Percentiles rank a stretch among this genome's conserved stretches.
These are phyloP conservation scores for Entonaema liquescens DNA, from an alignment of 495 filamentous ascomycete genomes.

Conservation along the genomic window DNA sequence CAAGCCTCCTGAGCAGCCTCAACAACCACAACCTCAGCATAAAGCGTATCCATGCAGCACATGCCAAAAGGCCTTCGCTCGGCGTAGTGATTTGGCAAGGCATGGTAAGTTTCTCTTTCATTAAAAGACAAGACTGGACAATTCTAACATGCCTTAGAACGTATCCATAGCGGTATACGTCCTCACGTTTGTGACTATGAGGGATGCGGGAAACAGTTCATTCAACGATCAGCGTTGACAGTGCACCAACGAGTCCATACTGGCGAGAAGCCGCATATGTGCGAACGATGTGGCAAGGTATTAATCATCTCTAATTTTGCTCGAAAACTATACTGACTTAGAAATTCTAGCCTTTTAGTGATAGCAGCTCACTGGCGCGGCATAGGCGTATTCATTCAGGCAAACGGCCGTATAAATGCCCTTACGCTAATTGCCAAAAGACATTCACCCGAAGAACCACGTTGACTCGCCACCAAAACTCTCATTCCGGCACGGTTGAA, in stretches of 20 bases:
- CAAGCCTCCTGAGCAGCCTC: slow-evolving; percentile 46
- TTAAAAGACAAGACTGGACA: background rate
- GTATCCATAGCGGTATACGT: slow-evolving; percentile 91
- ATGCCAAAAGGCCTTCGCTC: slow-evolving; percentile 91
- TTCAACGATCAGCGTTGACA: slow-evolving; percentile 95
- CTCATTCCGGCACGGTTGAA: slow-evolving; percentile 94
- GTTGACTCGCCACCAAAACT: slow-evolving; percentile 93
- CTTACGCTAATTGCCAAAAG: slow-evolving; percentile 97
- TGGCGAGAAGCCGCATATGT: slow-evolving; percentile 98
- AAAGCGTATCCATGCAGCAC: slow-evolving; percentile 93
- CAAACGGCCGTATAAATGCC: slow-evolving; percentile 96
- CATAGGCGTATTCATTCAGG: slow-evolving; percentile 96
- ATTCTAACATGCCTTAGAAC: slow-evolving; percentile 68
- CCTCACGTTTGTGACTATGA: slow-evolving; percentile 93
- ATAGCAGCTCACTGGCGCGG: slow-evolving; percentile 92
- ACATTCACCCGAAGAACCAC: slow-evolving; percentile 97
- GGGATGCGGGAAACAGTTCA: slow-evolving; percentile 94
- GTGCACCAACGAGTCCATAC: slow-evolving; percentile 96
- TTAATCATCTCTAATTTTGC: slow-evolving; percentile 35
- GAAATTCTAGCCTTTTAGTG: slow-evolving; percentile 85
- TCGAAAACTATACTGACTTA: slow-evolving; percentile 8
- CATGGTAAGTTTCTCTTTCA: slow-evolving; percentile 73
- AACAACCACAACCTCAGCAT: slow-evolving; percentile 42
- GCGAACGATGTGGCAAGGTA: slow-evolving; percentile 97
- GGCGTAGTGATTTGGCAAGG: slow-evolving; percentile 91